Evolutionary conservation across 306 rosid genomes (phyloP), one percentile per base, ranked within the genome.

Genomic region (Albizia julibrissin): DNA sequence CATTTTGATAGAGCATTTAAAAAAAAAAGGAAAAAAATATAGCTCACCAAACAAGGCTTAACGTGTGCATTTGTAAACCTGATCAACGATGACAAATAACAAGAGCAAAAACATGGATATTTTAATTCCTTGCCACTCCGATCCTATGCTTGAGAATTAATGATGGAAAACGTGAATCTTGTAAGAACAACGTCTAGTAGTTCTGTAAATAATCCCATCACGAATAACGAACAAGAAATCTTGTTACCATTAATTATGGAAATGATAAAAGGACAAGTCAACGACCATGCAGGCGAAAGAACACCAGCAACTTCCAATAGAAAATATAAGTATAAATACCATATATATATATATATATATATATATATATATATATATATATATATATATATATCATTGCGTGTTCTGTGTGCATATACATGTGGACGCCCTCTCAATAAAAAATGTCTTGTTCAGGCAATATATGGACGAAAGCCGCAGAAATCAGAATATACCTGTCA

Each of bases 391-490:
- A n/a, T 15, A 64, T 31, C 19, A 37, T 22, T 22, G 14, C 72
- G 34, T 61, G 19, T 24, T 18, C 5, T 67, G 65, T 9, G 29
- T 11, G 47, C 64, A 8, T 3, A 34, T 37, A 7, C 1, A 34
- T 37, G 5, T 8, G 33, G 21, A 13, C 9, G 1, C n/a, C 21
- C 34, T 43, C 37, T 70, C 16, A 22, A 22, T 71, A 13, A 14
- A 79, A 68, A 54, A 52, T 15, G 43, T 69, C 21, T 24, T 8
- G 12, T 47, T 44, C 29, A 31, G 52, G 73, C 71, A 46, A 34
- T 34, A 34, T 34, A 44, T 46, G 12, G 42, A 72, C 70, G 79
- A 78, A 81, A 85, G 79, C 29, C 19, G 74, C 33, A 10, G 37
- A 34, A 4, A 34, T 34, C 39, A 34, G 6, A 85, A 0, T 26